Evolutionary conservation across 1,284 basidiomycete genomes (phyloP).

Genomic region (Apiotrichum akiyoshidainum): DNA sequence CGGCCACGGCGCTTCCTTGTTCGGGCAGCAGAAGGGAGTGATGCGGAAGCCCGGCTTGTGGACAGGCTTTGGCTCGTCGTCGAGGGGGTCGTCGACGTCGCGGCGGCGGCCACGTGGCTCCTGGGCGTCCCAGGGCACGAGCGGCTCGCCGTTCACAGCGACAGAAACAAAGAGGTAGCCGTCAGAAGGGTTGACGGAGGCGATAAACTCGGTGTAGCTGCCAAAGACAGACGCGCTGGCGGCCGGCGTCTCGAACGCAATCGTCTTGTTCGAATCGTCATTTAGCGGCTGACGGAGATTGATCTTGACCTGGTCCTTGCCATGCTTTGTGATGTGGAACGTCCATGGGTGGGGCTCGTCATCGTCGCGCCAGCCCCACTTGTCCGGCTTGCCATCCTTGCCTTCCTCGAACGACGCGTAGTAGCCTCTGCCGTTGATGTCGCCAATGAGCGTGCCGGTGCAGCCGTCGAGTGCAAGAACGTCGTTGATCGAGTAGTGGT

Average conservation of each 20-base stretch:
- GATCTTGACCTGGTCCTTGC: slow-evolving; percentile 3
- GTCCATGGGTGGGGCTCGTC: slow-evolving; percentile 25
- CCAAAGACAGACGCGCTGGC: not conserved
- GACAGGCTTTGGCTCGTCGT: not conserved
- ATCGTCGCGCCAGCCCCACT: slow-evolving; percentile 24
- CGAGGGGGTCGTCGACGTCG: not conserved
- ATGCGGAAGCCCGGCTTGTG: slow-evolving; percentile 19
- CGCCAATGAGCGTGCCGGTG: slow-evolving; percentile 19
- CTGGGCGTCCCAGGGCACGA: slow-evolving; percentile 8
- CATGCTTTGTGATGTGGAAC: slow-evolving; percentile 17
- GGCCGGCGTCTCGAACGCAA: not conserved
- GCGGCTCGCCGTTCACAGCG: not conserved
- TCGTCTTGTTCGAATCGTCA: not conserved
- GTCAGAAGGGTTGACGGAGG: slow-evolving; percentile 14
- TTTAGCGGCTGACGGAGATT: slow-evolving; percentile 1
- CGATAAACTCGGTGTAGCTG: slow-evolving; percentile 9
- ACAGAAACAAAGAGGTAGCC: slow-evolving; percentile 15
- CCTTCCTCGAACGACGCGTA: slow-evolving; percentile 14
- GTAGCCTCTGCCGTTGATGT: slow-evolving; percentile 15
- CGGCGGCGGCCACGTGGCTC: slow-evolving; percentile 2
- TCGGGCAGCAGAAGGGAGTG: slow-evolving; percentile 34
- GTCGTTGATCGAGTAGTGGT: slow-evolving; percentile 16
- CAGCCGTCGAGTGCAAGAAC: slow-evolving; percentile 27
- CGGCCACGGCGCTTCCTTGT: slow-evolving; percentile 30
- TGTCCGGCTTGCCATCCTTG: slow-evolving; percentile 4